A percentile compares a stretch with the other conserved stretches of the same genome.
Evolutionary conservation across 768 basidiomycete genomes (phyloP).

Genomic region (Lentinula edodes): DNA sequence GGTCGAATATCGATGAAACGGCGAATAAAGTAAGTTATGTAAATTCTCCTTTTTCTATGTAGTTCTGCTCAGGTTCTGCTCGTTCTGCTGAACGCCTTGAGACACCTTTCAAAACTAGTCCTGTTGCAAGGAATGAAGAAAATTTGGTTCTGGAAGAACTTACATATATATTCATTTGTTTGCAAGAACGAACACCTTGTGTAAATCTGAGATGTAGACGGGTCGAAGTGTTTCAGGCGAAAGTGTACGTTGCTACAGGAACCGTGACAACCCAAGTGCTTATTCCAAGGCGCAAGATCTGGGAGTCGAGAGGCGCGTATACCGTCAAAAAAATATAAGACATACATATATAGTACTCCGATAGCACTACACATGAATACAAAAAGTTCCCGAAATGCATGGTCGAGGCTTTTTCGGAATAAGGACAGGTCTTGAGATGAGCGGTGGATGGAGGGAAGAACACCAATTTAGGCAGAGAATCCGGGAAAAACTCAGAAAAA

Average conservation of each 20-base stretch:
- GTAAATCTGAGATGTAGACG: conserved; percentile 1
- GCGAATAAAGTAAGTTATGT: background rate
- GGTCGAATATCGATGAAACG: background rate
- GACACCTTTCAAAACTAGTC: background rate
- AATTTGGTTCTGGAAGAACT: background rate
- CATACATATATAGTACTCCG: background rate
- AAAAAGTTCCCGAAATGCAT: background rate
- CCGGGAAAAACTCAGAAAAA: background rate
- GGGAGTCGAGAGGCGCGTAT: background rate
- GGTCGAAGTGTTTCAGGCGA: conserved; percentile 5
- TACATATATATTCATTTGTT: background rate
- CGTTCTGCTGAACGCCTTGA: background rate
- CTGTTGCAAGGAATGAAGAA: background rate
- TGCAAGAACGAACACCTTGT: background rate
- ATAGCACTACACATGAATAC: background rate
- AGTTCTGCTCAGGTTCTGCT: too few species aligned
- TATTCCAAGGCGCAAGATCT: conserved; percentile 4
- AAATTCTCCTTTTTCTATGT: background rate
- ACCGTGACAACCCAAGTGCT: conserved; percentile 5
- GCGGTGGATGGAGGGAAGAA: background rate
- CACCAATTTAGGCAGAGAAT: background rate
- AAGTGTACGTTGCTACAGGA: conserved; percentile 15
- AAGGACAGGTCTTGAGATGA: background rate
- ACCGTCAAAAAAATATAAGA: background rate
- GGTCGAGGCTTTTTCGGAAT: background rate